These are phyloP conservation scores for Collariella sp. DNA, from an alignment of 495 filamentous ascomycete genomes.

Conservation along the genomic window DNA sequence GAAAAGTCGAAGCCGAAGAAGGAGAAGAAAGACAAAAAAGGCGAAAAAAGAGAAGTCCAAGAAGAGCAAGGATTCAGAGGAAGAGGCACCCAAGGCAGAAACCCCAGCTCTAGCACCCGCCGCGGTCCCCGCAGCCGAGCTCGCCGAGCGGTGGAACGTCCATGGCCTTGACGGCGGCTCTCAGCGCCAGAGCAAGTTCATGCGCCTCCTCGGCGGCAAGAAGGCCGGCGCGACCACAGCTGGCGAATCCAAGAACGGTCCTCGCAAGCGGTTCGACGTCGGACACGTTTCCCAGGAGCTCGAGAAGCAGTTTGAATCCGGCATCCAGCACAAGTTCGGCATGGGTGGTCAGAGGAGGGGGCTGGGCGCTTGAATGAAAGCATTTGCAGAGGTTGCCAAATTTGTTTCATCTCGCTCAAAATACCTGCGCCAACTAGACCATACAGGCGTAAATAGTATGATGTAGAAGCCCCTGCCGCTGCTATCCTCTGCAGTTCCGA, in stretches of 20 bases:
- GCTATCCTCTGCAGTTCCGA: neutral
- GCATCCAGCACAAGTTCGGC: conserved; percentile 52
- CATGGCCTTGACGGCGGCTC: conserved; percentile 42
- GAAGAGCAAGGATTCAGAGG: neutral
- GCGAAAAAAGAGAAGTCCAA: conserved; percentile 13
- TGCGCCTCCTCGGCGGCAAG: conserved; percentile 47
- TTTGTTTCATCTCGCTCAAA: neutral
- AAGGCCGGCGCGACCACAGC: conserved; percentile 23
- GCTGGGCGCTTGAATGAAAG: conserved; percentile 39
- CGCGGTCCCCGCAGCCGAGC: conserved; percentile 1
- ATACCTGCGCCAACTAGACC: neutral
- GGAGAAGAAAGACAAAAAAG: conserved; percentile 8
- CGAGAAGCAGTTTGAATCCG: conserved; percentile 49
- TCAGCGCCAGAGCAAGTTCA: conserved; percentile 47
- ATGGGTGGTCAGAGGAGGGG: conserved; percentile 42
- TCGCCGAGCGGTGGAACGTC: conserved; percentile 44
- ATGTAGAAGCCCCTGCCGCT: neutral
- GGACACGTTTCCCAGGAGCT: conserved; percentile 44
- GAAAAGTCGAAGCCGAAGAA: conserved; percentile 1
- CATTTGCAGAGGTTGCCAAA: neutral
- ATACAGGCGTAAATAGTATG: neutral
- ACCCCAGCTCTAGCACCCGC: neutral
- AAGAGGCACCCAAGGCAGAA: conserved; percentile 3
- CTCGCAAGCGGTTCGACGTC: conserved; percentile 25
- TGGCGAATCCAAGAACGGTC: conserved; percentile 12